Base-by-base conservation (phyloP, 345 rosid species). In the Geranium brycei region DNA sequence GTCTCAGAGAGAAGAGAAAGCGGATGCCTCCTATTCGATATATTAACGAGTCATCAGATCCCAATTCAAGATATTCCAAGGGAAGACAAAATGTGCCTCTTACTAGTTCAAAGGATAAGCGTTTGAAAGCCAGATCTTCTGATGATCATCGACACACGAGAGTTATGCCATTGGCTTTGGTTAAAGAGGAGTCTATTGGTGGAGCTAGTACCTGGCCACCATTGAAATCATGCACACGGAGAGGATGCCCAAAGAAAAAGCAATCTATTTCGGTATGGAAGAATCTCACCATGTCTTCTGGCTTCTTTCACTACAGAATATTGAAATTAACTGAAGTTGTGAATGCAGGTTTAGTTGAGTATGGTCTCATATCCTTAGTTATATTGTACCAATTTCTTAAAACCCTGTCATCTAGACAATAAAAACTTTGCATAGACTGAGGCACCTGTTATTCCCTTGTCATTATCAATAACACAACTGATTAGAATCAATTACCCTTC, bases 11-110 rank as follows among this genome's bases (percentile, higher is more conserved):
- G 60, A 83, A 77, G 76, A 76, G 86, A 72, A 32, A 73, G 63
- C 64, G 86, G 11, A 75, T 63, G 71, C 80, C 86, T 68, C 75
- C 85, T 10, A 74, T 47, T 69, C 80, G 86, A 73, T 81, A 73
- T 57, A 69, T 80, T 60, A 87, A 87, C 71, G 85, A 83, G 72
- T 69, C 60, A 70, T 76, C 80, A 57, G 71, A 69, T 18, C 57
- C 70, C 69, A 64, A 62, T 61, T 64, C 69, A 10, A 62, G 55
- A 64, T 41, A 31, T 68, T 19, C 63, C n/a, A 41, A 64, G 53
- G 30, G 56, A 59, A 64, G 64, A 59, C 64, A 66, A 51, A 75
- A 72, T n/a, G 53, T 51, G 58, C 67, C 61, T 53, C n/a, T 51
- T 57, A 17, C 65, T 71, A 56, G 60, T 51, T 64, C 68, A 60